Base-by-base conservation (phyloP, 2,329 filamentous ascomycete genomes). In the Claviceps sorghi region DNA sequence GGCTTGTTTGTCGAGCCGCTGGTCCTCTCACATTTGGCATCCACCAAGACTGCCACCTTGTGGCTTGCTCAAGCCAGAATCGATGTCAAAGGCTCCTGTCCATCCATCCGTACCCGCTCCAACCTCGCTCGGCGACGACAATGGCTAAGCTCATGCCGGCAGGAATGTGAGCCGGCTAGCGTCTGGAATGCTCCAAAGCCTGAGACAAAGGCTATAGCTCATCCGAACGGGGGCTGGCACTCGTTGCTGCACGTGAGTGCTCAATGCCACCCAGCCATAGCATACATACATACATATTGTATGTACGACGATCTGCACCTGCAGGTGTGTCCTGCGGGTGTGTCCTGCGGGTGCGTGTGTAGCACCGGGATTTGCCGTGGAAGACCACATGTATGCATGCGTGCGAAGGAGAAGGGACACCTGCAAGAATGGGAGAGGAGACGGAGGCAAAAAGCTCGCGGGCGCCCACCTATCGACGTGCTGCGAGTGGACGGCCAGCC, bases 161-260 rank as follows among this genome's bases (percentile, higher is more conserved):
- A 55, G 61, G 63, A 65, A 65, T 65, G 63, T 52, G 43, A 54
- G 51, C 54, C 56, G 54, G 58, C 55, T 53, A 48, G 51, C 55
- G 57, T 58, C 55, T 66, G 65, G 65, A 67, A 67, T 67, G 65
- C 53, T 57, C 34, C 52, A 55, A 50, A 49, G 56, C 55, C 60
- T 66, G 65, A 68, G 65, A 68, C 66, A 68, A 65, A 63, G 62
- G 61, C 63, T 62, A 65, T 60, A 55, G 56, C 54, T 50, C 59
- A 11, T 19, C 21, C 42, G 42, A 26, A 44, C 11, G 15, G 7
- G 21, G 41, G 55, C 53, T 54, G 57, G 57, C 30, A 49, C 49
- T 52, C 56, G 44, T 49, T 49, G 32, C 34, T 47, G 55, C 60
- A 62, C 59, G 62, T 64, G 60, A 64, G 26, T 59, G 48, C 19